A percentile compares a stretch with the other conserved stretches of the same genome.
phyloP scores from a whole-genome alignment of 805 yeast species.

The Kazachstania taianensis region DNA sequence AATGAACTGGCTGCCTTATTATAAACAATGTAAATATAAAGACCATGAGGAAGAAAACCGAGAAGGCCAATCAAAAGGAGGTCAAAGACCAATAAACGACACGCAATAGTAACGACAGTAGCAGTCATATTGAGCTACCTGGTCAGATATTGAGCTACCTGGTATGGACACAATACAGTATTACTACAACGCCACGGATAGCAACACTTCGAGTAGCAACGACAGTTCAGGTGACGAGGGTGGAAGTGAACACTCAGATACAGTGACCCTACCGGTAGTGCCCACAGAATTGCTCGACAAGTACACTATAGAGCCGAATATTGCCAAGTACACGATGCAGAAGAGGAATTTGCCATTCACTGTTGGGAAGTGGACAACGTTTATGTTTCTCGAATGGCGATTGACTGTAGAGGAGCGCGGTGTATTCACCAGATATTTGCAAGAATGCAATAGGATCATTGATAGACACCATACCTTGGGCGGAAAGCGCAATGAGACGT shows the following conservation, averaged over 20 bases:
- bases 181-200: too few relatives aligned
- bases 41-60: too few relatives aligned
- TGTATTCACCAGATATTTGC: conserved; percentile 8
- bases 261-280: conserved; percentile 10
- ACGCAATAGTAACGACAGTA: too few relatives aligned
- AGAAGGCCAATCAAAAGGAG: too few relatives aligned
- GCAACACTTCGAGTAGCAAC: conserved; percentile 11
- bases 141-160: too few relatives aligned
- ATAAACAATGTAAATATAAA: too few relatives aligned
- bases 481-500: neutral
- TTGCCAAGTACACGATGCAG: neutral
- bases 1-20: too few relatives aligned
- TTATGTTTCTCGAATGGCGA: conserved; percentile 22
- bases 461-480: neutral
- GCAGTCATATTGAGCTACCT: too few relatives aligned
- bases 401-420: conserved; percentile 11
- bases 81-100: too few relatives aligned
- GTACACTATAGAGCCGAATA: conserved; percentile 18
- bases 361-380: conserved; percentile 10
- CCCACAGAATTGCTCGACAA: conserved; percentile 17
- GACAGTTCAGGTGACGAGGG: conserved; percentile 7
- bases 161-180: too few relatives aligned
- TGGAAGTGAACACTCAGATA: neutral
- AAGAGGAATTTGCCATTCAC: neutral
- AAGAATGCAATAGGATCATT: conserved; percentile 4